These are phyloP conservation scores for Vicia sativa DNA, from an alignment of 306 rosid genomes.

Conservation along the genomic window DNA sequence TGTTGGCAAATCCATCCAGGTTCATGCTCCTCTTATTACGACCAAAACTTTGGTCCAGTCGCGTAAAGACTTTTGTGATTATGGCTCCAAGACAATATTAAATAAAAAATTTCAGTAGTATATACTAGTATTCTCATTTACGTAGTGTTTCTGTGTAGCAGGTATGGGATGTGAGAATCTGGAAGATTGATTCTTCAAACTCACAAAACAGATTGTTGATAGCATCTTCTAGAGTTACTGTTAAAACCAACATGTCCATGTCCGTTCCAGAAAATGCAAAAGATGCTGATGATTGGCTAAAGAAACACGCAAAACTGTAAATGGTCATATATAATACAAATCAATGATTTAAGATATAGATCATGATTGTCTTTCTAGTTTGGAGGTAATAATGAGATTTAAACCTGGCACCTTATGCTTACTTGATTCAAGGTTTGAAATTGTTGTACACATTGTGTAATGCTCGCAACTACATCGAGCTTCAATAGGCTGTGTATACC, in stretches of 20 bases:
- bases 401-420: not conserved
- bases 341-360: not conserved
- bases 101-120: not conserved
- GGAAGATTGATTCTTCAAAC: conserved; percentile 72
- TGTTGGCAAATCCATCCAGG: conserved; percentile 83
- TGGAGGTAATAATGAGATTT: not conserved
- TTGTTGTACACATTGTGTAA: too few species aligned
- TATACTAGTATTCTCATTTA: not conserved
- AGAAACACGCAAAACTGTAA: conserved; percentile 56
- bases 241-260: conserved; percentile 60
- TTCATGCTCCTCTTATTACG: not conserved
- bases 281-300: conserved; percentile 54
- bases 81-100: too few species aligned
- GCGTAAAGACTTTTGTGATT: too few species aligned
- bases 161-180: conserved; percentile 83
- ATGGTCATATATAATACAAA: conserved; percentile 6
- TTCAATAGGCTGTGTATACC: too few species aligned
- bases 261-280: conserved; percentile 63
- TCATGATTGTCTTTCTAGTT: not conserved
- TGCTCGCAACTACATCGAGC: too few species aligned
- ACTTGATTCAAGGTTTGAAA: not conserved
- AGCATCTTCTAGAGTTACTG: conserved; percentile 76
- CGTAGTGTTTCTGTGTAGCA: conserved; percentile 25
- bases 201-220: conserved; percentile 50
- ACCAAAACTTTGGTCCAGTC: too few species aligned